These are phyloP conservation scores for Tilletia setariae DNA, from an alignment of 1,284 basidiomycete species.

Conservation along the genomic window DNA sequence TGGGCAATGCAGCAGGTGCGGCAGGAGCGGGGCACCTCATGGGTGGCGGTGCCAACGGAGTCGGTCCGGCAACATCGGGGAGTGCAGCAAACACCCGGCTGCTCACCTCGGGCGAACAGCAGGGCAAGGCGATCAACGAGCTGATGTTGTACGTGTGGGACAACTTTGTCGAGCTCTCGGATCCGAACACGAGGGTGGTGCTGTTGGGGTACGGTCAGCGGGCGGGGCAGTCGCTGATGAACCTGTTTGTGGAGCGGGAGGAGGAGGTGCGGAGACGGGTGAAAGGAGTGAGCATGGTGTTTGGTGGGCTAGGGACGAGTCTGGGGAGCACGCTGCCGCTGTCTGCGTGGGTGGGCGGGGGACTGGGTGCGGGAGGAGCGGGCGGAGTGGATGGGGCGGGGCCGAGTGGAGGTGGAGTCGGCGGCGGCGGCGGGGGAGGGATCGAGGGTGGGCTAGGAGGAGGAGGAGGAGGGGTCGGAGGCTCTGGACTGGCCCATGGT, in stretches of 20 bases:
- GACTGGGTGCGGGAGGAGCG: not conserved
- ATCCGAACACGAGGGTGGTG: slow-evolving; percentile 10
- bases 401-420: not conserved
- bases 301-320: slow-evolving; percentile 5
- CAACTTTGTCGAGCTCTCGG: slow-evolving; percentile 74
- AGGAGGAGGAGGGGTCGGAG: no score
- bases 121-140: slow-evolving; percentile 61
- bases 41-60: not conserved
- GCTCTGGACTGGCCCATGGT: not conserved
- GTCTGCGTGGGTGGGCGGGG: slow-evolving; percentile 6
- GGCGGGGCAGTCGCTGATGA: slow-evolving; percentile 7
- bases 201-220: not conserved
- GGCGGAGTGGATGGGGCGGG: not conserved
- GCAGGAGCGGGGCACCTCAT: no score
- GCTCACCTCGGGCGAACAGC: slow-evolving; percentile 54
- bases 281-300: not conserved
- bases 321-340: not conserved
- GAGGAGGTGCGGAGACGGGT: not conserved
- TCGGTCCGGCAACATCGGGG: not conserved
- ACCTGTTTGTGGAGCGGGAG: slow-evolving; percentile 8
- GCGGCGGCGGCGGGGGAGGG: not conserved
- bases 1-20: no score
- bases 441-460: not conserved
- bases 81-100: slow-evolving; percentile 16
- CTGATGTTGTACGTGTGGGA: slow-evolving; percentile 86